Conservation (phyloP, 2,329 filamentous ascomycete genomes). For the Colletotrichum navitas region DNA sequence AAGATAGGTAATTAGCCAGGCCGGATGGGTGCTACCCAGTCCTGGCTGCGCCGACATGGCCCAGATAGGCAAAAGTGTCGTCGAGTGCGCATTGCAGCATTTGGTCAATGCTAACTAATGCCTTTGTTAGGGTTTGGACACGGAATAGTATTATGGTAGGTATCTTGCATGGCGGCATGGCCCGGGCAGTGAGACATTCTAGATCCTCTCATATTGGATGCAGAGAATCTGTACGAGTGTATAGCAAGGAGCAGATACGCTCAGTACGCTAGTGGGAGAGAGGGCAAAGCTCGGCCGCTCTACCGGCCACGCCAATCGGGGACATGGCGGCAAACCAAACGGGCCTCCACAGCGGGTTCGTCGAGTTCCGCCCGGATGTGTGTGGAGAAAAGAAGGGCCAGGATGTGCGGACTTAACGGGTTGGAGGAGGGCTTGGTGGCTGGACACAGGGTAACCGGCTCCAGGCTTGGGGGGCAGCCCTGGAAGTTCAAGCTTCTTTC, state of each 20-base stretch:
- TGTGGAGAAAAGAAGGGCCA: constrained; percentile 25
- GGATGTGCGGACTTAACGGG: constrained; percentile 11
- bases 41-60: constrained; percentile 1
- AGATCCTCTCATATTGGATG: constrained; percentile 19
- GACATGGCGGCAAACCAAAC: constrained; percentile 36
- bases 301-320: constrained; percentile 31
- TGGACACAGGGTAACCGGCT: constrained; percentile 12
- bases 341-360: constrained; percentile 40
- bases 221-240: constrained; percentile 9
- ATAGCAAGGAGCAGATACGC: neutral
- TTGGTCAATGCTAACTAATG: constrained; percentile 21
- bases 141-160: constrained; percentile 7
- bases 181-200: constrained; percentile 31
- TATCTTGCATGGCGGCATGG: constrained; percentile 11
- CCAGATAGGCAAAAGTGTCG: constrained; percentile 4
- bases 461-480: constrained; percentile 5
- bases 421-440: neutral
- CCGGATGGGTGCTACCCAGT: neutral
- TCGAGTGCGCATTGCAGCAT: neutral
- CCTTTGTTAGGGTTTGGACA: constrained; percentile 8
- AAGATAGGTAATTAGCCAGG: neutral
- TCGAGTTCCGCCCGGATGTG: constrained; percentile 30
- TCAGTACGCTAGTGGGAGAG: constrained; percentile 21
- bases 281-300: constrained; percentile 32
- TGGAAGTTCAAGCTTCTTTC: constrained; percentile 38